A percentile compares a stretch with the other conserved stretches of the same genome.
Conservation (phyloP, 768 basidiomycete species). For the Termitomyces sp. region DNA sequence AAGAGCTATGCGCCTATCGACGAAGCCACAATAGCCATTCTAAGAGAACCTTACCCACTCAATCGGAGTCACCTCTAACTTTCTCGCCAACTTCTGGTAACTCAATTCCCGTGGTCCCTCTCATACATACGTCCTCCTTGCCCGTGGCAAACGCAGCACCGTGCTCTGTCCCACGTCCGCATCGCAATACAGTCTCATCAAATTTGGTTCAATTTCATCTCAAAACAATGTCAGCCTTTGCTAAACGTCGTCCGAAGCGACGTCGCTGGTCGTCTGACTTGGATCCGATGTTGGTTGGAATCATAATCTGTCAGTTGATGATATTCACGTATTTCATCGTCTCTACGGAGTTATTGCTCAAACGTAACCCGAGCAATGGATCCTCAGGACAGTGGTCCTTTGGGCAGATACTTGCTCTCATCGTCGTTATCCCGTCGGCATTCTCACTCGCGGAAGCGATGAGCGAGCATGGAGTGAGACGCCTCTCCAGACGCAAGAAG, state of each 20-base stretch:
- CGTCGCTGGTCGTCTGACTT: conserved; percentile 27
- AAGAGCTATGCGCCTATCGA: conserved; percentile 27
- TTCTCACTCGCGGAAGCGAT: conserved; percentile 27
- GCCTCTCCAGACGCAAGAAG: conserved; percentile 21
- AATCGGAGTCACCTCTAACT: background rate
- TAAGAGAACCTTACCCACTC: background rate
- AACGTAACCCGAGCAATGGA: conserved; percentile 21
- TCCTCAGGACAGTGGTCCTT: conserved; percentile 28
- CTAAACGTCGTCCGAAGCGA: conserved; percentile 23
- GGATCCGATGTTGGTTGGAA: conserved; percentile 36
- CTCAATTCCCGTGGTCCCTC: background rate
- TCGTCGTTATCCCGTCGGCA: conserved; percentile 33
- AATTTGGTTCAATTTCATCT: background rate
- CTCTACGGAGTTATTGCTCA: conserved; percentile 30
- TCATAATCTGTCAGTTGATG: conserved; percentile 28
- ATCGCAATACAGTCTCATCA: background rate
- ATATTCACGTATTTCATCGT: conserved; percentile 35
- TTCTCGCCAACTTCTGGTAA: background rate
- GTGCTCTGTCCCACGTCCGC: background rate
- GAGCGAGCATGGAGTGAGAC: conserved; percentile 23
- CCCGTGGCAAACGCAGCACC: background rate
- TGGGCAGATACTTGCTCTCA: conserved; percentile 36
- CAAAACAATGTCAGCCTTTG: background rate
- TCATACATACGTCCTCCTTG: background rate
- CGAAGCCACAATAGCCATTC: conserved; percentile 9